Evolutionary conservation across 768 basidiomycete genomes (phyloP).

Genomic region (Termitomyces sp.): DNA sequence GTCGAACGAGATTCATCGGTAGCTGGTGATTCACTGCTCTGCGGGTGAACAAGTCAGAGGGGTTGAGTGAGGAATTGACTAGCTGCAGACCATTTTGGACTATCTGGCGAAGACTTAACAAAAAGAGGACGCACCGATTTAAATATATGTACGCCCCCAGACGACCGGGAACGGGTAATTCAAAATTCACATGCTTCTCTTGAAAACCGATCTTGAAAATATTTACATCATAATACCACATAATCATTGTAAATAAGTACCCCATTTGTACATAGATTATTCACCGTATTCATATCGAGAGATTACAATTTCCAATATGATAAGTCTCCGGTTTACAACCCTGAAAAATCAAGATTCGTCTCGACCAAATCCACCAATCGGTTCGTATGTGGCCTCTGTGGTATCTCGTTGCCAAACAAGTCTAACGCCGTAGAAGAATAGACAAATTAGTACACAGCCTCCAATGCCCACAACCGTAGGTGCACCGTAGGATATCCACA

Average conservation of each 20-base stretch:
- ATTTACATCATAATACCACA: background rate
- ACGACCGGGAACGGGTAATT: conserved; percentile 1
- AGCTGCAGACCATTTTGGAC: conserved; percentile 11
- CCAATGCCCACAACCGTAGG: conserved; percentile 56
- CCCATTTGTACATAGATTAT: background rate
- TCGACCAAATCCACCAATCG: conserved; percentile 71
- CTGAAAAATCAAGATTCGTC: conserved; percentile 31
- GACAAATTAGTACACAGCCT: conserved; percentile 55
- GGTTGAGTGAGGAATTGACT: background rate
- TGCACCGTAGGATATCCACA: conserved; percentile 75
- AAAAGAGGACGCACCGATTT: background rate
- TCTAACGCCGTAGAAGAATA: conserved; percentile 70
- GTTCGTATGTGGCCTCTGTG: conserved; percentile 87
- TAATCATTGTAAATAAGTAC: background rate
- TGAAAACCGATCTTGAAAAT: background rate
- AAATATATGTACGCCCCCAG: background rate
- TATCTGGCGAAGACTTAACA: background rate
- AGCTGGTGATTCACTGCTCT: conserved; percentile 31
- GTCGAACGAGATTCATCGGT: conserved; percentile 31
- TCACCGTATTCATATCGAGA: background rate
- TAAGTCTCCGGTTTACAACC: background rate
- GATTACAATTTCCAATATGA: background rate
- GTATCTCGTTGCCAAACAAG: conserved; percentile 68
- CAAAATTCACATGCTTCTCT: conserved; percentile 1
- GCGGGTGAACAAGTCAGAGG: background rate